Conservation (phyloP, 202 grass and related monocot genomes). For the Cymbopogon flexuosus region DNA sequence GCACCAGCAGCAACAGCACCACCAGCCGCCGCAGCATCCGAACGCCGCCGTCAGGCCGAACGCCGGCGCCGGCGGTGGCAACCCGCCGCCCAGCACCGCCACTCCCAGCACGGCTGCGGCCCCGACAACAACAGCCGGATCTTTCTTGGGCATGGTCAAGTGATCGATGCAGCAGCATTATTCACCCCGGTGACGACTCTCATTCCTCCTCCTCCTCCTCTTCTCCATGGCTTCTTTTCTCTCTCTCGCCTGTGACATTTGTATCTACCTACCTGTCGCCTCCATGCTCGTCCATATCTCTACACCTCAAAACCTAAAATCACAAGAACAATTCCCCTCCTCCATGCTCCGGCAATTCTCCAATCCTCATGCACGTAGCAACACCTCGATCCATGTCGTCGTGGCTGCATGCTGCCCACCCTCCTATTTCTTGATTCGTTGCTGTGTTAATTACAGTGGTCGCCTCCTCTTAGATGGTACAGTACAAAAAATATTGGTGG, state of each 20-base stretch:
- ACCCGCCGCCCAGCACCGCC: conserved; percentile 26
- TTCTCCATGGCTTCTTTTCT: conserved; percentile 7
- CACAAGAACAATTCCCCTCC: conserved; percentile 25
- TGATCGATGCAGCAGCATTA: conserved; percentile 8
- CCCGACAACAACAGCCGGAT: conserved; percentile 52
- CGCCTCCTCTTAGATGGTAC: conserved; percentile 32
- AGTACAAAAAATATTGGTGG: conserved; percentile 41
- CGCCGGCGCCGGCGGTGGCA: conserved; percentile 1
- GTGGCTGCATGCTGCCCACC: background rate
- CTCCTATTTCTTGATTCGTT: conserved; percentile 53
- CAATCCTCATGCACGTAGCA: conserved; percentile 45
- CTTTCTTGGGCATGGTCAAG: conserved; percentile 87
- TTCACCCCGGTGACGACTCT: conserved; percentile 34
- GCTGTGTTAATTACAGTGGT: conserved; percentile 39
- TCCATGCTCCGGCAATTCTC: conserved; percentile 22
- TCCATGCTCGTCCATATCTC: conserved; percentile 41
- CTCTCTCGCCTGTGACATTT: conserved; percentile 39
- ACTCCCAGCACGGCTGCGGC: conserved; percentile 44
- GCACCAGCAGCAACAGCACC: conserved; percentile 38
- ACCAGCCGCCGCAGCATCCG: conserved; percentile 31
- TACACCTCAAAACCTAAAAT: conserved; percentile 35
- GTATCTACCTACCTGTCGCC: conserved; percentile 47
- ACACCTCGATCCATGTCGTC: conserved; percentile 13
- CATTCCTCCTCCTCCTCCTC: background rate
- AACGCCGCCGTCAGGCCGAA: background rate